These are phyloP conservation scores for Penicillium sp. DNA, from an alignment of 2,329 filamentous ascomycete species.

Conservation along the genomic window DNA sequence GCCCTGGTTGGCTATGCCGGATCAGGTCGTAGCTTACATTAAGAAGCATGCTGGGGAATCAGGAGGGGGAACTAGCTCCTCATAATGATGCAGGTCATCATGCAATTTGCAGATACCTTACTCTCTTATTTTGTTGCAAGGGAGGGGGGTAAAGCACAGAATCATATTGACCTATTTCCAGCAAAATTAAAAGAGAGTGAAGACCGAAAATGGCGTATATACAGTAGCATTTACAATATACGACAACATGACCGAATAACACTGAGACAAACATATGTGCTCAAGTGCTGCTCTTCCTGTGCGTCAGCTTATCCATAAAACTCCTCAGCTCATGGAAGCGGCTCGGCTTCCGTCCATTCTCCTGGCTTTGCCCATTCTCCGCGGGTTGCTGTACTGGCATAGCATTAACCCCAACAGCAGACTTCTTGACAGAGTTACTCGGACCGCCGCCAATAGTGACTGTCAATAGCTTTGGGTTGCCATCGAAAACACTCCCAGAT, in stretches of 20 bases:
- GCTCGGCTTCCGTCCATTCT: not conserved
- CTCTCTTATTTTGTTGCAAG: not conserved
- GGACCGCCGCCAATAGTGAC: slow-evolving; percentile 47
- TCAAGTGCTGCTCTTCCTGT: slow-evolving; percentile 2
- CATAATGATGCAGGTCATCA: not conserved
- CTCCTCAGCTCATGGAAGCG: slow-evolving; percentile 6
- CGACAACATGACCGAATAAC: not conserved
- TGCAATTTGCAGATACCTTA: not conserved
- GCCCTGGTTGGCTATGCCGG: slow-evolving; percentile 24
- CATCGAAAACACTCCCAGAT: slow-evolving; percentile 54
- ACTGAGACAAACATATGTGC: not conserved
- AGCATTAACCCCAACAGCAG: not conserved
- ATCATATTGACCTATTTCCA: not conserved
- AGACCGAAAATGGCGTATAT: not conserved
- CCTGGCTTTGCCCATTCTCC: not conserved
- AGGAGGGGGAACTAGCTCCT: not conserved
- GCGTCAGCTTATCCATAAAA: slow-evolving; percentile 9
- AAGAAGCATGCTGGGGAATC: slow-evolving; percentile 13
- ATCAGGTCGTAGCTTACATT: slow-evolving; percentile 17
- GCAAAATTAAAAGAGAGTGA: not conserved
- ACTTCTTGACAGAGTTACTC: slow-evolving; percentile 2
- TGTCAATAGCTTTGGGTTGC: slow-evolving; percentile 48
- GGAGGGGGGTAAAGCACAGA: not conserved
- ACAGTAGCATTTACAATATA: not conserved
- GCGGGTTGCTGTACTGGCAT: not conserved